Percentiles rank a stretch among this genome's conserved stretches.
phyloP scores from a whole-genome alignment of 805 yeast species.

The Hanseniaspora pseudoguilliermondii region DNA sequence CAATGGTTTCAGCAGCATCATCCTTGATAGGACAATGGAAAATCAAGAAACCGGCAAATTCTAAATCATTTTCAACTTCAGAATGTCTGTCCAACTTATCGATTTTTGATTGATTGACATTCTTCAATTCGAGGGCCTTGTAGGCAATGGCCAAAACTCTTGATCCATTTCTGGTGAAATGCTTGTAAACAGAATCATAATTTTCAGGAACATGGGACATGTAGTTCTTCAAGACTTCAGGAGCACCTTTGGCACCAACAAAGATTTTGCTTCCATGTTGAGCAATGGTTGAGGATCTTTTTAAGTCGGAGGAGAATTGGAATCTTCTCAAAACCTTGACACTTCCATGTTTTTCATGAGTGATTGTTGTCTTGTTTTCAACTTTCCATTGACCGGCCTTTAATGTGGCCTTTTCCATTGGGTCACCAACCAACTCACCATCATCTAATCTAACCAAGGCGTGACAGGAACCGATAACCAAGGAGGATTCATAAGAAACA shows the following conservation, averaged over 20 bases:
- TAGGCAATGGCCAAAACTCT: conserved; percentile 93
- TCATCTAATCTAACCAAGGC: conserved; percentile 89
- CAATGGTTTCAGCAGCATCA: conserved; percentile 81
- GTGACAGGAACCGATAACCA: conserved; percentile 86
- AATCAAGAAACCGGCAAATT: conserved; percentile 84
- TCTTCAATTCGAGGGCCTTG: conserved; percentile 48
- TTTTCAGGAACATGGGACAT: conserved; percentile 54
- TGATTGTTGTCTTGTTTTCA: conserved; percentile 60
- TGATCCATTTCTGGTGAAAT: conserved; percentile 88
- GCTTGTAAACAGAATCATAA: conserved; percentile 76
- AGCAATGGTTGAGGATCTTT: conserved; percentile 85
- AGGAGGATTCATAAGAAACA: conserved; percentile 56
- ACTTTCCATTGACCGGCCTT: conserved; percentile 78
- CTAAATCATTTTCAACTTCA: conserved; percentile 58
- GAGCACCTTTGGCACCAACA: conserved; percentile 94
- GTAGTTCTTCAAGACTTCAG: conserved; percentile 83
- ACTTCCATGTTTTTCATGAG: conserved; percentile 34
- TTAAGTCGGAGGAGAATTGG: conserved; percentile 91
- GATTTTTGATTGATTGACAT: conserved; percentile 32
- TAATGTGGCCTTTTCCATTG: conserved; percentile 95
- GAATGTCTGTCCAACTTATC: conserved; percentile 53
- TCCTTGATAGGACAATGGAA: conserved; percentile 94
- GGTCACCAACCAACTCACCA: conserved; percentile 97
- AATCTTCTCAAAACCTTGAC: conserved; percentile 77
- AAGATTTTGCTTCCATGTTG: conserved; percentile 42